Conservation (phyloP, 139 green algal species). For the Spirogloea muscicola region DNA sequence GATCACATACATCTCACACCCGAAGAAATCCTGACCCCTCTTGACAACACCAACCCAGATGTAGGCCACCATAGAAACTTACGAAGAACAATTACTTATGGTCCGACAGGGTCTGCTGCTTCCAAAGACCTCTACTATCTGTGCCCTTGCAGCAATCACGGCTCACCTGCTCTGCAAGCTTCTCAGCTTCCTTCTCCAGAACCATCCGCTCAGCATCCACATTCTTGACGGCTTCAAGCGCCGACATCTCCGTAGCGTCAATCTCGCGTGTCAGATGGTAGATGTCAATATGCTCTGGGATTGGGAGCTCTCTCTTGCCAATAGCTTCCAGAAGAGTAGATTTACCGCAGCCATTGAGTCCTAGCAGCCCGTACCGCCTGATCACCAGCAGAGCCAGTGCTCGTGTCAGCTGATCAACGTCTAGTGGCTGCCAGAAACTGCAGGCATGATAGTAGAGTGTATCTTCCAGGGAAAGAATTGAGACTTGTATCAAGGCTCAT, state of each 20-base stretch:
- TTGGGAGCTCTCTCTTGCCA: constrained; percentile 73
- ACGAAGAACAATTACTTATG: not conserved
- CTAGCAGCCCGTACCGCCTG: constrained; percentile 54
- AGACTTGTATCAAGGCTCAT: no score
- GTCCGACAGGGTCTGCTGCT: no score
- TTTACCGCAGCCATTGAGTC: constrained; percentile 55
- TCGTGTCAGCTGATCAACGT: not conserved
- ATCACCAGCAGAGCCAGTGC: not conserved
- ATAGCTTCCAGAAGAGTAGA: constrained; percentile 58
- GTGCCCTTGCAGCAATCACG: not conserved
- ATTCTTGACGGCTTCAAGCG: constrained; percentile 60
- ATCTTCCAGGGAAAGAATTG: not conserved
- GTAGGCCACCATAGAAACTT: not conserved
- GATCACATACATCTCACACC: no score
- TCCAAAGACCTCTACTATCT: no score
- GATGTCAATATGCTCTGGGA: constrained; percentile 90
- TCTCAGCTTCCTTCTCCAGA: constrained; percentile 33
- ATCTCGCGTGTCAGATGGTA: constrained; percentile 87
- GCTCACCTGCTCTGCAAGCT: constrained; percentile 17
- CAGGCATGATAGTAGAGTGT: not conserved
- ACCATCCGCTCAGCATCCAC: constrained; percentile 18
- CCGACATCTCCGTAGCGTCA: constrained; percentile 69
- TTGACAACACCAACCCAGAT: not conserved
- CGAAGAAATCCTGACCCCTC: not conserved
- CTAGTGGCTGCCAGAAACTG: not conserved